Base-by-base conservation (phyloP, 805 yeast genomes). In the Sugiyamaella floridensis region DNA sequence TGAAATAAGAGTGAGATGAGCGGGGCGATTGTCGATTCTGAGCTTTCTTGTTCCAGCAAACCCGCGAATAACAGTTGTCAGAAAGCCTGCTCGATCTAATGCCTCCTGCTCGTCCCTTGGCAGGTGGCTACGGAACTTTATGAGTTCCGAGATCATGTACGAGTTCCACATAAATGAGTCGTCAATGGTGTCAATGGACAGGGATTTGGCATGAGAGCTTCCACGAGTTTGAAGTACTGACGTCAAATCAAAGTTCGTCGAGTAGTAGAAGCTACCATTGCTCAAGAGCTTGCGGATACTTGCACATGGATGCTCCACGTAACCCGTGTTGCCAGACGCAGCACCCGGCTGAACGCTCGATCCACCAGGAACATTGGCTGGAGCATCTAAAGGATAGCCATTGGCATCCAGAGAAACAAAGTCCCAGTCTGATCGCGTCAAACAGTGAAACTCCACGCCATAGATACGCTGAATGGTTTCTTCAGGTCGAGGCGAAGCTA, bases 121-220 rank as follows among this genome's bases (percentile, higher is more conserved):
- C 51, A 89, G 70, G 52, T 85, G 84, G 56, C 83, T 76, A 55
- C 96, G 75, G 68, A 85, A 90, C 45, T 79, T 76, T 56, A 88
- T 74, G 48, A 92, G 77, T 57, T 89, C 96, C 51, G 82, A 78
- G 83, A 90, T 84, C 83, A 93, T 80, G 66, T 86, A 92, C 7
- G 86, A 78, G 67, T 93, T 93, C 99, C 99, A 93, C 98, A 93
- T 92, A 65, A 86, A 93, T 59, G 89, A 90, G 48, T 81, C 82
- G 64, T 85, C 92, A 59, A 80, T 84, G 45, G 86, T 75, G 59
- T 67, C 70, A 12, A 61, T 58, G 14, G 59, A 60, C 19, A 59
- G 44, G 12, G n/a, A 5, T 14, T 37, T 47, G 20, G 19, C 15
- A 2, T 43, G 16, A 4, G 47, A 18, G 15, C 9, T 20, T 9